A percentile compares a stretch with the other conserved stretches of the same genome.
phyloP scores from a whole-genome alignment of 768 basidiomycete species.

The Lyophyllum shimeji region DNA sequence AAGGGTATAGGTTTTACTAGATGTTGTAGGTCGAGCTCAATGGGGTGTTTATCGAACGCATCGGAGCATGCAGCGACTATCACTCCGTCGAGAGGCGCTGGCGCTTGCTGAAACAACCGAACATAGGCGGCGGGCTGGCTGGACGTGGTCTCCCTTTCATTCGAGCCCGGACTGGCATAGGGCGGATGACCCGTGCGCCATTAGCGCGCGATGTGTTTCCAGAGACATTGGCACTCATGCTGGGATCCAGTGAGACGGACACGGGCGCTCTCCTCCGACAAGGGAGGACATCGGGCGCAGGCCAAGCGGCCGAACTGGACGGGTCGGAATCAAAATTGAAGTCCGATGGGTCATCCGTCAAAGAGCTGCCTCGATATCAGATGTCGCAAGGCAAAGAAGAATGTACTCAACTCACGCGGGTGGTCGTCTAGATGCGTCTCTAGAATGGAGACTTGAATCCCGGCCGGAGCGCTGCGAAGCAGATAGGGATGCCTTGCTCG shows the following conservation, averaged over 20 bases:
- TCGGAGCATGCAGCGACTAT: neutral
- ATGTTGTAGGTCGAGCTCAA: no score
- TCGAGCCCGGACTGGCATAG: neutral
- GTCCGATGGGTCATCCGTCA: no score
- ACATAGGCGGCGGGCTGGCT: constrained; percentile 7
- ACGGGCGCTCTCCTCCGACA: neutral
- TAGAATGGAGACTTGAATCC: neutral
- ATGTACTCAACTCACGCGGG: neutral
- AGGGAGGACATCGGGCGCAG: no score
- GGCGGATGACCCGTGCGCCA: neutral
- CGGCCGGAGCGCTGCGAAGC: neutral
- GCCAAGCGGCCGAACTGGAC: no score
- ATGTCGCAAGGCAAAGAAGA: no score
- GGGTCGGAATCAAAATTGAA: no score
- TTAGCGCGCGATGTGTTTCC: neutral
- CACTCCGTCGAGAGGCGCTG: neutral
- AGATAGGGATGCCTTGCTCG: neutral
- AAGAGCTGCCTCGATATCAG: no score
- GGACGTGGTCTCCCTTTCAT: constrained; percentile 7
- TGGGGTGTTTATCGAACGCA: no score
- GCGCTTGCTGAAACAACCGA: constrained; percentile 5
- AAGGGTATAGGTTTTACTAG: no score
- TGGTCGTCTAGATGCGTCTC: neutral
- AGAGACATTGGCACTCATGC: neutral
- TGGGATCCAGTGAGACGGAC: neutral